These are phyloP conservation scores for Pichia terricola DNA, from an alignment of 1,139 yeast genomes.

Conservation along the genomic window DNA sequence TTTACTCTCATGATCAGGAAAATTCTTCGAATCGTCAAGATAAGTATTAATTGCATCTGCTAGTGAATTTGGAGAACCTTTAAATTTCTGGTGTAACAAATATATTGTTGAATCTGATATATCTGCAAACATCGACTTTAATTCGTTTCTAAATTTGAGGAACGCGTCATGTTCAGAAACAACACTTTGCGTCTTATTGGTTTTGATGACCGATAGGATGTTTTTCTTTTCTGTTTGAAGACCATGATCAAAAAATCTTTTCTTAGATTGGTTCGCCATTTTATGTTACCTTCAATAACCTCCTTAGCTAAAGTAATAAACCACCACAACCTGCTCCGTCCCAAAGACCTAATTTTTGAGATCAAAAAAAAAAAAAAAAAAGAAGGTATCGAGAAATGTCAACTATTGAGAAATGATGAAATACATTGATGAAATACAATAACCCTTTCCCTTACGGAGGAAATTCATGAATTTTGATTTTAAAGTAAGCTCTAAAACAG, in stretches of 20 bases:
- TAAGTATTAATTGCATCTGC: slow-evolving; percentile 21
- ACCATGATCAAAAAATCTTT: slow-evolving; percentile 17
- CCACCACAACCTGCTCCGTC: too few species aligned
- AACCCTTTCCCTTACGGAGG: too few species aligned
- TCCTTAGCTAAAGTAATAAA: too few species aligned
- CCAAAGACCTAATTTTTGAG: too few species aligned
- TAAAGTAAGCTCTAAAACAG: too few species aligned
- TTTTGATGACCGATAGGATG: background rate
- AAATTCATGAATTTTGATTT: too few species aligned
- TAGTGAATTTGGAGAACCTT: slow-evolving; percentile 8
- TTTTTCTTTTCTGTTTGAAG: background rate
- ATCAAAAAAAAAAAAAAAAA: too few species aligned
- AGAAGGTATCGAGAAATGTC: too few species aligned
- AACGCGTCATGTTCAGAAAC: slow-evolving; percentile 5
- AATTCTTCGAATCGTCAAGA: slow-evolving; percentile 14
- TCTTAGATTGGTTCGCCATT: slow-evolving; percentile 1
- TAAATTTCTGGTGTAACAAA: slow-evolving; percentile 14
- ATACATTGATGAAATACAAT: too few species aligned
- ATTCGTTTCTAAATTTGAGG: slow-evolving; percentile 13
- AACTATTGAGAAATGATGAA: too few species aligned
- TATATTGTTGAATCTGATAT: slow-evolving; percentile 9
- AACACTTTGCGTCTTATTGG: too few species aligned
- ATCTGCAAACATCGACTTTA: slow-evolving; percentile 14
- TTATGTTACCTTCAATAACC: too few species aligned
- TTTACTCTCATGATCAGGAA: background rate